Percentiles rank a stretch among this genome's conserved stretches.
phyloP scores from a whole-genome alignment of 2,329 filamentous ascomycete genomes.

The Tolypocladium album region DNA sequence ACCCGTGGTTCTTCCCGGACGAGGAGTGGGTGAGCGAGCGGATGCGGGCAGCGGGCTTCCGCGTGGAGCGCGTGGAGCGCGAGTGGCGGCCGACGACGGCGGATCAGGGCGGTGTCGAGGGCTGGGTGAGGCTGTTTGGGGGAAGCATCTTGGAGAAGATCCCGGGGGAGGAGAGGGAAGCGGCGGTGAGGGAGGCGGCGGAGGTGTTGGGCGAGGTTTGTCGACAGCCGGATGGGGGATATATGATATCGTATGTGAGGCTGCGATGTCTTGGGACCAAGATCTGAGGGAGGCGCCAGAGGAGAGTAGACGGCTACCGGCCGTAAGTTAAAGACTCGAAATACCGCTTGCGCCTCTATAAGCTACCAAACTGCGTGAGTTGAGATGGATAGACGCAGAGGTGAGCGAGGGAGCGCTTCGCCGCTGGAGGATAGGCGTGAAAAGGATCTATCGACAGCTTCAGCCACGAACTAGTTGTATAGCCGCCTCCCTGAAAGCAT shows the following conservation, averaged over 20 bases:
- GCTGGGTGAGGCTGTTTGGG: conserved; percentile 55
- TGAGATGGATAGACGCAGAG: background rate
- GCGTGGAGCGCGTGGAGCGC: conserved; percentile 42
- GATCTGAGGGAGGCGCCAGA: background rate
- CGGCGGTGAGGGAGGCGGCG: background rate
- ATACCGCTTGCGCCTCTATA: background rate
- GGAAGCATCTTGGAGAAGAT: background rate
- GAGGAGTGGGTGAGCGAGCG: conserved; percentile 44
- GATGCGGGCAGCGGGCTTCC: conserved; percentile 33
- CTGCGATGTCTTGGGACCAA: background rate
- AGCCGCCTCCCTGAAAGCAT: too few relatives aligned
- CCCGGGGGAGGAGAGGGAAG: background rate
- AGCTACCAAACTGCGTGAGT: background rate
- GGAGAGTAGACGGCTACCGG: background rate
- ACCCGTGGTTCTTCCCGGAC: conserved; percentile 66
- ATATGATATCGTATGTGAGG: background rate
- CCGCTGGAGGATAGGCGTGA: too few relatives aligned
- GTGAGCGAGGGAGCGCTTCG: background rate
- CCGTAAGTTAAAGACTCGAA: background rate
- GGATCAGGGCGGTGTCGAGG: conserved; percentile 49
- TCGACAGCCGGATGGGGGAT: background rate
- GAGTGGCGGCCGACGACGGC: conserved; percentile 55
- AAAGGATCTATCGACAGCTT: too few relatives aligned
- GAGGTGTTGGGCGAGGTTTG: background rate
- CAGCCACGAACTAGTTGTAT: too few relatives aligned